phyloP scores from a whole-genome alignment of 352 stramenopile species.

The Globisporangium okanoganense region DNA sequence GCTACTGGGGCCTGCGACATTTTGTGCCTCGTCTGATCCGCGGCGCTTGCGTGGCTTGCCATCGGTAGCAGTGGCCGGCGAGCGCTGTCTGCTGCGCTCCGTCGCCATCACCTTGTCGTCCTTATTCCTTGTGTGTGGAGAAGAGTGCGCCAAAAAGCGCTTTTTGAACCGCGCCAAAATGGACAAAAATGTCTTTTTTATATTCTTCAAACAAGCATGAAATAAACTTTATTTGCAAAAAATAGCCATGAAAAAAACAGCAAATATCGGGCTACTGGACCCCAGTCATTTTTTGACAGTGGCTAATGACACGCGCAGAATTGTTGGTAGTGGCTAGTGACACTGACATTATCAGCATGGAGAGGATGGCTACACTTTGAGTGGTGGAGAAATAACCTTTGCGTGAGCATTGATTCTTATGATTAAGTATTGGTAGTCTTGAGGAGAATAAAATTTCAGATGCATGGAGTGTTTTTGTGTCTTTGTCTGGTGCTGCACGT shows the following conservation, averaged over 20 bases:
- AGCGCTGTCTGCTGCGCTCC: constrained; percentile 2
- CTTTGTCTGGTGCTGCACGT: not conserved
- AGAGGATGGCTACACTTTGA: not conserved
- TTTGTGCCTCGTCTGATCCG: not conserved
- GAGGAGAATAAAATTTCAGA: not conserved
- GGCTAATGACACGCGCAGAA: too few species aligned
- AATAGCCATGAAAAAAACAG: too few species aligned
- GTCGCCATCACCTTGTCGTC: constrained; percentile 3
- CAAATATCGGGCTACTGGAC: too few species aligned
- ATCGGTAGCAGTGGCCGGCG: not conserved
- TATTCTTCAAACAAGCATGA: too few species aligned
- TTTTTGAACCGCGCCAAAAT: too few species aligned
- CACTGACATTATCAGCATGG: too few species aligned
- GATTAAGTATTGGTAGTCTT: not conserved
- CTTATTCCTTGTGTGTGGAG: not conserved
- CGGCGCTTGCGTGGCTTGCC: not conserved
- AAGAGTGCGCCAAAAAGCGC: too few species aligned
- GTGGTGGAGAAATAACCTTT: not conserved
- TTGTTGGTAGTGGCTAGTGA: too few species aligned
- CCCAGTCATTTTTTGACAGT: too few species aligned
- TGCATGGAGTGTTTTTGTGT: not conserved
- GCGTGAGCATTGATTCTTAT: not conserved
- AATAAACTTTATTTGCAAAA: too few species aligned
- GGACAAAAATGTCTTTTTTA: too few species aligned
- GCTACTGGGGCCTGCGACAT: not conserved